Conservation (phyloP, 2,329 filamentous ascomycete species). For the Ascochyta viciae-villosae region DNA sequence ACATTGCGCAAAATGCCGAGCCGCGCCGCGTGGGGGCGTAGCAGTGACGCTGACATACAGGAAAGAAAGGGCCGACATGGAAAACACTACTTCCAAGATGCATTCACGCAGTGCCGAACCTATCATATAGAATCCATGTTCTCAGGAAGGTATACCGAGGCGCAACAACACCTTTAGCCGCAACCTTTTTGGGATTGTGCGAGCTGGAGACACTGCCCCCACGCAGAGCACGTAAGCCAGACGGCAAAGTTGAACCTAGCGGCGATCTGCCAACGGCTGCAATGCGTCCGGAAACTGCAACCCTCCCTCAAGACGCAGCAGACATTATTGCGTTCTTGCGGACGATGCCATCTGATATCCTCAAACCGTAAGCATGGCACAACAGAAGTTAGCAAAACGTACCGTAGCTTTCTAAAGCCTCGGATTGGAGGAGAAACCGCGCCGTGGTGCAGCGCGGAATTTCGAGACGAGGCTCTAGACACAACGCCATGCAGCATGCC, state of each 20-base stretch:
- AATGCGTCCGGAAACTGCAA: not conserved
- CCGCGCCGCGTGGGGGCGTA: conserved; percentile 9
- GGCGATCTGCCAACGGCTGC: conserved; percentile 14
- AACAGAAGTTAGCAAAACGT: conserved; percentile 6
- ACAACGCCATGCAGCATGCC: conserved; percentile 9
- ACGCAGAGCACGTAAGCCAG: conserved; percentile 14
- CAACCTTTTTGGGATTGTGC: conserved; percentile 14
- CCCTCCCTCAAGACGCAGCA: not conserved
- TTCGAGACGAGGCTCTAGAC: conserved; percentile 12
- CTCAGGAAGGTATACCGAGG: conserved; percentile 15
- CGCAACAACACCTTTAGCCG: not conserved
- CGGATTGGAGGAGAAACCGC: conserved; percentile 19
- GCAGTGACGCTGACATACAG: not conserved
- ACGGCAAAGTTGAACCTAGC: conserved; percentile 12
- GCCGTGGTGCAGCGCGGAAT: not conserved
- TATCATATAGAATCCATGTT: not conserved
- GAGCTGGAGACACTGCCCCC: conserved; percentile 11
- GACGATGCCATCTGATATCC: not conserved
- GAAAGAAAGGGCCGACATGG: conserved; percentile 2
- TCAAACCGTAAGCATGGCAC: conserved; percentile 8
- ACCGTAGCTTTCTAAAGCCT: not conserved
- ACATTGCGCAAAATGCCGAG: conserved; percentile 11
- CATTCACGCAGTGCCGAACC: conserved; percentile 1
- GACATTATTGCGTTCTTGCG: not conserved
- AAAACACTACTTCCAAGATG: conserved; percentile 11